A percentile compares a stretch with the other conserved stretches of the same genome.
Conservation (phyloP, 2,329 filamentous ascomycete genomes). For the Diaporthe aspalathi region DNA sequence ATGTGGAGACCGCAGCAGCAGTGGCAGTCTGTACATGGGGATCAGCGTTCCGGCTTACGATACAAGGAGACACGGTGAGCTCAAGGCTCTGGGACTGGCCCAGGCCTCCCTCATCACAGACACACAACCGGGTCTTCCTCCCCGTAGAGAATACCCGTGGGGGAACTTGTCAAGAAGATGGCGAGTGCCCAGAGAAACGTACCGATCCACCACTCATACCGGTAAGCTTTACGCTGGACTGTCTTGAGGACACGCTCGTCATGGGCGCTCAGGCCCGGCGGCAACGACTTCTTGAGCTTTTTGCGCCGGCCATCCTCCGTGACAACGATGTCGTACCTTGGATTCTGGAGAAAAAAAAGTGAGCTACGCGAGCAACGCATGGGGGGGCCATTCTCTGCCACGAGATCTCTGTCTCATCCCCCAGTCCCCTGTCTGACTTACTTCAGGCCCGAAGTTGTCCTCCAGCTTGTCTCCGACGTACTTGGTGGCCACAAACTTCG, state of each 20-base stretch:
- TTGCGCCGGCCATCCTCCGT: constrained; percentile 37
- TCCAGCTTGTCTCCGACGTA: constrained; percentile 38
- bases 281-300: constrained; percentile 34
- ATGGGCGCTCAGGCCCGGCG: constrained; percentile 30
- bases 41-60: background rate
- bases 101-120: background rate
- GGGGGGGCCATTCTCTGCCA: background rate
- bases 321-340: constrained; percentile 35
- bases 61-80: background rate
- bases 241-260: constrained; percentile 35
- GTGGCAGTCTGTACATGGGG: constrained; percentile 30
- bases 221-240: constrained; percentile 38
- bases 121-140: background rate
- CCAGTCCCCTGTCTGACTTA: background rate
- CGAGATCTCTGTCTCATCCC: background rate
- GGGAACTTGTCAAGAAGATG: background rate
- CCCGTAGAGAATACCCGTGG: too few species aligned
- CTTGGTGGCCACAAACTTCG: constrained; percentile 37
- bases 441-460: constrained; percentile 37
- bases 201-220: constrained; percentile 38
- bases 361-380: background rate
- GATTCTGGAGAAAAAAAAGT: constrained; percentile 26
- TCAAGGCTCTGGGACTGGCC: background rate
- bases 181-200: background rate
- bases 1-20: constrained; percentile 38